Conservation (phyloP, 2,329 filamentous ascomycete genomes). For the Aspergillus viridinutans region DNA sequence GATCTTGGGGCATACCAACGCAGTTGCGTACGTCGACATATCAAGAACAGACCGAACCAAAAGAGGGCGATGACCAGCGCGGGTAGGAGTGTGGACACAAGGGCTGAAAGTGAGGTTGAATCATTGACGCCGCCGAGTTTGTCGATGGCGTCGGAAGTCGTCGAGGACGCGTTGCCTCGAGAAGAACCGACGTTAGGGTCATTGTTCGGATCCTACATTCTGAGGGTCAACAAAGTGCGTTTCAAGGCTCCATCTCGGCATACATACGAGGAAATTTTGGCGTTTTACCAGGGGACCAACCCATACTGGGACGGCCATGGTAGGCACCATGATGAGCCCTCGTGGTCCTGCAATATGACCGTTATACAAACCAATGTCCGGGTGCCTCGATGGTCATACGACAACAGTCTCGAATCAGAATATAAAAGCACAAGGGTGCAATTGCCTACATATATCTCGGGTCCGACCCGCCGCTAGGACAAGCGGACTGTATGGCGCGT, state of each 20-base stretch:
- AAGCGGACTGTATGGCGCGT: slow-evolving; percentile 6
- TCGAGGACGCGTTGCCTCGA: slow-evolving; percentile 36
- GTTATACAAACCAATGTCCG: not conserved
- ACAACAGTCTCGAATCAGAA: not conserved
- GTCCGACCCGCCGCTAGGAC: slow-evolving; percentile 7
- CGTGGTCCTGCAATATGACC: not conserved
- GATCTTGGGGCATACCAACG: slow-evolving; percentile 46
- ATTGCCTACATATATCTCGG: slow-evolving; percentile 3
- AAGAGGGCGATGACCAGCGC: slow-evolving; percentile 42
- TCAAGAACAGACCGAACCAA: slow-evolving; percentile 44
- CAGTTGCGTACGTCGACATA: slow-evolving; percentile 42
- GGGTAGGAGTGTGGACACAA: slow-evolving; percentile 48
- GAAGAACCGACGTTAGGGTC: slow-evolving; percentile 42
- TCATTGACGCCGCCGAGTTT: slow-evolving; percentile 28
- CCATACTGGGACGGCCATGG: not conserved
- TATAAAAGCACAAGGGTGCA: not conserved
- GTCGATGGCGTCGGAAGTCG: slow-evolving; percentile 26
- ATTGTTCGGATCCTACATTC: slow-evolving; percentile 32
- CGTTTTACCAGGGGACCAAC: not conserved
- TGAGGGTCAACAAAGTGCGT: not conserved
- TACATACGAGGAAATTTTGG: slow-evolving; percentile 4
- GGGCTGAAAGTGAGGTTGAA: slow-evolving; percentile 49
- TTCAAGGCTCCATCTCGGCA: not conserved
- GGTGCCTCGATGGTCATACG: not conserved
- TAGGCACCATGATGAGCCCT: not conserved